These are phyloP conservation scores for Phtheirospermum japonicum DNA, from an alignment of 257 asterid genomes.

Conservation along the genomic window DNA sequence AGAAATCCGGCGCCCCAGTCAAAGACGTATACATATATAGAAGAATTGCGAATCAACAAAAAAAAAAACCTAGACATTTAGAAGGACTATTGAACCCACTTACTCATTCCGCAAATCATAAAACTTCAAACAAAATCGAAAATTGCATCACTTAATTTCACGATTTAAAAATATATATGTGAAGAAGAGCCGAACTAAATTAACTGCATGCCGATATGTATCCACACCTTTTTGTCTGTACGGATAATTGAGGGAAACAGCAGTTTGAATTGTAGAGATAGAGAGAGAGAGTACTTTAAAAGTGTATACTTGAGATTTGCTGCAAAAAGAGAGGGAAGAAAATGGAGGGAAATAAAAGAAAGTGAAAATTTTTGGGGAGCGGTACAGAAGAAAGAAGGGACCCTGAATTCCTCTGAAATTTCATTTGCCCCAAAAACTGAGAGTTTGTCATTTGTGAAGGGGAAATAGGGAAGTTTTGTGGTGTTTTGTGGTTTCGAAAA, in stretches of 20 bases:
- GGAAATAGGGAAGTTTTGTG: constrained; percentile 3
- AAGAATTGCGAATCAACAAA: constrained; percentile 18
- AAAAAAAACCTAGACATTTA: constrained; percentile 28
- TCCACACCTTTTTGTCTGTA: constrained; percentile 18
- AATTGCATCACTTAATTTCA: constrained; percentile 1
- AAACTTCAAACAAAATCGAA: constrained; percentile 6
- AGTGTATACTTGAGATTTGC: not conserved
- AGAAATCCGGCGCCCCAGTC: not conserved
- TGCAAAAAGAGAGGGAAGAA: constrained; percentile 33
- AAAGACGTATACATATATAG: not conserved
- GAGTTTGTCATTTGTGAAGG: constrained; percentile 21
- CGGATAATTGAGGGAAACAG: too few species aligned
- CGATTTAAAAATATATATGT: not conserved
- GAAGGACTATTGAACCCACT: not conserved
- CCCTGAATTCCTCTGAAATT: constrained; percentile 41
- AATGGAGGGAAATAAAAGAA: constrained; percentile 36
- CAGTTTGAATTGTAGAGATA: too few species aligned
- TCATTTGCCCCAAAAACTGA: constrained; percentile 35
- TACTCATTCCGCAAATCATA: constrained; percentile 4
- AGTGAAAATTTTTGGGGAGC: constrained; percentile 27
- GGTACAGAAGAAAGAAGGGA: constrained; percentile 29
- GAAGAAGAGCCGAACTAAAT: not conserved
- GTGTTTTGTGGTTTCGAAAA: constrained; percentile 2
- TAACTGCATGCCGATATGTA: constrained; percentile 16
- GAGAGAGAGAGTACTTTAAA: not conserved